A percentile compares a stretch with the other conserved stretches of the same genome.
Evolutionary conservation across 2,329 filamentous ascomycete species (phyloP).

Genomic region (Pseudogymnoascus sp.): DNA sequence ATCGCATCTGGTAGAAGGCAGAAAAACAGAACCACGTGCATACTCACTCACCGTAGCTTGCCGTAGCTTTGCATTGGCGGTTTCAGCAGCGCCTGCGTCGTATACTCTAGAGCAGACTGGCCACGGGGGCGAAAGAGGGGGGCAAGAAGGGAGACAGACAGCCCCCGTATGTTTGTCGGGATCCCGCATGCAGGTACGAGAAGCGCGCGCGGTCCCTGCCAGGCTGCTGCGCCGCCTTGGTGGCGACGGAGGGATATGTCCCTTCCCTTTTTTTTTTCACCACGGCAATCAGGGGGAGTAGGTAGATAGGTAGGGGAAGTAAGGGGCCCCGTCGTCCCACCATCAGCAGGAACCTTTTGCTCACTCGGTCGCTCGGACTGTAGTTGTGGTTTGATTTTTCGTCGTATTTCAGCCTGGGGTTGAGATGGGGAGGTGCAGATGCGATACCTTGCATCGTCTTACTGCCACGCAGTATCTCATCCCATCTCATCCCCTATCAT

Average conservation of each 20-base stretch:
- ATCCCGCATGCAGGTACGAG: conserved; percentile 7
- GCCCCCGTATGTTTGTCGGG: background rate
- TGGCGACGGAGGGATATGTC: background rate
- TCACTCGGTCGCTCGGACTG: background rate
- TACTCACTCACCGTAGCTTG: no score
- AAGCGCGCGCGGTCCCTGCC: background rate
- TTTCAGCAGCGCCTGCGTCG: no score
- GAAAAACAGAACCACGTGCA: no score
- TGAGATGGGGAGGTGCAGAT: background rate
- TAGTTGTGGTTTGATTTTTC: background rate
- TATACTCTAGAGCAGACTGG: background rate
- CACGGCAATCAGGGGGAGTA: no score
- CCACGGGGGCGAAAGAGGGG: no score
- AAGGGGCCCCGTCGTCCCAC: background rate
- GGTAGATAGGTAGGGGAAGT: background rate
- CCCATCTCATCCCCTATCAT: background rate
- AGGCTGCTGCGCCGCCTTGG: background rate
- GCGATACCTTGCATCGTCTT: background rate
- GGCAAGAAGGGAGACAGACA: no score
- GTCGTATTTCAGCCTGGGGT: background rate
- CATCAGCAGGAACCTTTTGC: background rate
- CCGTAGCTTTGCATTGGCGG: no score
- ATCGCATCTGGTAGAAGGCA: no score
- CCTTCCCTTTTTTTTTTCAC: background rate
- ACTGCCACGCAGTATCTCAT: background rate